Percentiles rank a stretch among this genome's conserved stretches.
Evolutionary conservation across 352 stramenopile species (phyloP).

Genomic region (Phytophthora idaei): DNA sequence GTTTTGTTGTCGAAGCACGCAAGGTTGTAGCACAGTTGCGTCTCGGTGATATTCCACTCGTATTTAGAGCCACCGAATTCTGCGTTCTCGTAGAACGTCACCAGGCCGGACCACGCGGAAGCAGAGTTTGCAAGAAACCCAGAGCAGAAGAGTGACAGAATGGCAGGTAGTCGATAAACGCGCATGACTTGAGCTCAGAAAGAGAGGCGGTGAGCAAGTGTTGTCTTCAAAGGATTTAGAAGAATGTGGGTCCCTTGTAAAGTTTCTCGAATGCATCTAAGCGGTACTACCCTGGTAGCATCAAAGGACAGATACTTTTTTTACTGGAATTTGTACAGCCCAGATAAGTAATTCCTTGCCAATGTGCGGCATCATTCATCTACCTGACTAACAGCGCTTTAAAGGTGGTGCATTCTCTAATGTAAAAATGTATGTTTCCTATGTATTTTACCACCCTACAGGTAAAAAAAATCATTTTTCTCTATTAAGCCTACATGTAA

Average conservation of each 20-base stretch:
- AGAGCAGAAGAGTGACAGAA: background rate
- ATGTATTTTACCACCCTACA: too few species aligned
- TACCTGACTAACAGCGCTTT: too few species aligned
- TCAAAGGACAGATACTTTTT: background rate
- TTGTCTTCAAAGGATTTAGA: background rate
- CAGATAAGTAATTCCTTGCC: too few species aligned
- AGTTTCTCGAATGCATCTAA: background rate
- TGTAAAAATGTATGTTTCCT: too few species aligned
- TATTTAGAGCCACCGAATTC: constrained; percentile 18
- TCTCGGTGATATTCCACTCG: constrained; percentile 18
- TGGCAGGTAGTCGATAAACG: background rate
- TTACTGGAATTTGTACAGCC: background rate
- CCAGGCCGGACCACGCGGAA: constrained; percentile 22
- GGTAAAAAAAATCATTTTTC: too few species aligned
- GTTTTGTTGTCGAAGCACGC: constrained; percentile 30
- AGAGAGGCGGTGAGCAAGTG: background rate
- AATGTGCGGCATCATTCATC: too few species aligned
- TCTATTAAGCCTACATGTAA: too few species aligned
- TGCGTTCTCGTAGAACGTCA: constrained; percentile 28
- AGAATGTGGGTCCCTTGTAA: background rate
- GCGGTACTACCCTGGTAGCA: background rate
- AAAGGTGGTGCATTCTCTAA: too few species aligned
- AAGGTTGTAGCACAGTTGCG: constrained; percentile 32
- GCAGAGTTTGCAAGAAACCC: constrained; percentile 9
- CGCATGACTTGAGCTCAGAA: background rate